Evolutionary conservation across 306 rosid genomes (phyloP), one percentile per base, ranked within the genome.

Genomic region (Sicyos edulis): DNA sequence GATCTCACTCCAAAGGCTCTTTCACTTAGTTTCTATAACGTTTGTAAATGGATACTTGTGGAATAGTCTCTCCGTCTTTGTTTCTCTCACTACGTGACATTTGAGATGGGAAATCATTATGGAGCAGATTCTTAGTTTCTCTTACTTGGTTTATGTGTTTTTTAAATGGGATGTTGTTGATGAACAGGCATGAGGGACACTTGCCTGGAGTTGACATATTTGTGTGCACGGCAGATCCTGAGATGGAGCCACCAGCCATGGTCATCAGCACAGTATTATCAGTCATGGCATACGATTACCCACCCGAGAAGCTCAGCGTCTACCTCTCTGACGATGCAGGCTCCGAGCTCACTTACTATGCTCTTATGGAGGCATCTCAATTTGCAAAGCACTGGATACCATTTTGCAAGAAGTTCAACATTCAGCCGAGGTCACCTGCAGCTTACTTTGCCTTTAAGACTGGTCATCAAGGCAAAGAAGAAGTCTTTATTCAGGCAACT

Each of bases 311-410:
- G 80, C 75, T 90, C 1, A 80, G 82, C 32, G 96, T 92, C 7
- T 92, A 92, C 74, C 84, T 92, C 22, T 92, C 96, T 0, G 96
- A 92, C 13, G 96, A 92, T 54, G 98, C 83, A 42, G 96, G 72
- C 0, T 90, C 98, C 0, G 78, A 85, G 10, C 54, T 88, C 32
- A 92, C 93, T 0, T 90, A 82, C 74, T 88, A 81, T 74, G 96
- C 91, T 19, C 55, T 92, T 0, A 2, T 85, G 19, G 88, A 90
- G 79, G 96, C 96, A 2, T 78, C 92, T 20, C 60, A 17, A 0
- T 92, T 92, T 81, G 89, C 96, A 3, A 87, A 84, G 81, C 85
- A 87, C n/a, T 92, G 98, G 98, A 10, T 90, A 11, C 96, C 96
- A 0, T 92, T 77, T 55, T 84, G 93, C 82, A 90, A 88, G 75